Percentiles rank a stretch among this genome's conserved stretches.
Evolutionary conservation across 2,329 filamentous ascomycete genomes (phyloP).

Genomic region (Fonsecaea nubica): DNA sequence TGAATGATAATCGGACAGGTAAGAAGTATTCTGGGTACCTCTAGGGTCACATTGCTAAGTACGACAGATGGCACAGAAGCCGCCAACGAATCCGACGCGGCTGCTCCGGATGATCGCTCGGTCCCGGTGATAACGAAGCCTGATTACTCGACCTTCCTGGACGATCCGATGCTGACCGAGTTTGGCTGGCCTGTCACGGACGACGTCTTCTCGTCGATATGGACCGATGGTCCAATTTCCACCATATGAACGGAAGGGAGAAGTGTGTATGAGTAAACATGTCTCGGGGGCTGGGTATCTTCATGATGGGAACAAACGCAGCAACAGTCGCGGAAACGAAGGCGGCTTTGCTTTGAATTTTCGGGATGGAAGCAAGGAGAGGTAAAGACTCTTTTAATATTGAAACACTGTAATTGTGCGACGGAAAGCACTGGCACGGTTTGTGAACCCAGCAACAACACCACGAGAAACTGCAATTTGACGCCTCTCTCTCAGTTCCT

Average conservation of each 20-base stretch:
- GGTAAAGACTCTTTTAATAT: not conserved
- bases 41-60: slow-evolving; percentile 11
- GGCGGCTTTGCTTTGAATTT: not conserved
- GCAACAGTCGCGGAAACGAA: not conserved
- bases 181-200: slow-evolving; percentile 34
- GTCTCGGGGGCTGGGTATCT: not conserved
- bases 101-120: slow-evolving; percentile 10
- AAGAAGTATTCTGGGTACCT: not conserved
- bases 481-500: not conserved
- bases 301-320: not conserved
- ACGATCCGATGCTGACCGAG: slow-evolving; percentile 35
- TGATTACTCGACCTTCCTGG: slow-evolving; percentile 31
- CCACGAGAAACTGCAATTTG: not conserved
- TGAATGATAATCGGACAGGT: slow-evolving; percentile 28
- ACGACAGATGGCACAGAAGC: slow-evolving; percentile 14
- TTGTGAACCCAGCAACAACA: not conserved
- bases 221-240: slow-evolving; percentile 22
- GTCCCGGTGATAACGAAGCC: slow-evolving; percentile 11
- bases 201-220: slow-evolving; percentile 33
- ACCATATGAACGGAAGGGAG: slow-evolving; percentile 7
- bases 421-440: not conserved
- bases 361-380: not conserved
- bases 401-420: not conserved
- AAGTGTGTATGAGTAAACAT: not conserved
- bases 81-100: not conserved